These are phyloP conservation scores for Amanita brunnescens DNA, from an alignment of 768 basidiomycete genomes.

Conservation along the genomic window DNA sequence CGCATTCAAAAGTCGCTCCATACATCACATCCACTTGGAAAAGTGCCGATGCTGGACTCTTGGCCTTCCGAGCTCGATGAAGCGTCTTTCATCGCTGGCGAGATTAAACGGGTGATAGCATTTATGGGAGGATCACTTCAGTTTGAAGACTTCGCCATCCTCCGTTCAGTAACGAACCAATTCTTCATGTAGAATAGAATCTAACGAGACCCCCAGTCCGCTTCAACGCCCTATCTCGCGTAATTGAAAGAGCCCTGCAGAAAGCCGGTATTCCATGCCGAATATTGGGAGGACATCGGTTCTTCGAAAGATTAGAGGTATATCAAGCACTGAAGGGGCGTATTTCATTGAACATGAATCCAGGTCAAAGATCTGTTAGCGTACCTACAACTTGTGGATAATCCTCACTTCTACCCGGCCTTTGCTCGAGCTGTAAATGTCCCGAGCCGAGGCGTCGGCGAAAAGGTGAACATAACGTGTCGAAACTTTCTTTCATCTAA, in stretches of 20 bases:
- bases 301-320: slow-evolving; percentile 80
- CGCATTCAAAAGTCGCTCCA: slow-evolving; percentile 69
- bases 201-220: slow-evolving; percentile 43
- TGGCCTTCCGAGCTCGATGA: slow-evolving; percentile 54
- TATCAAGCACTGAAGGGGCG: slow-evolving; percentile 7
- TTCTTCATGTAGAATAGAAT: neutral
- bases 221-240: slow-evolving; percentile 71
- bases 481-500: neutral
- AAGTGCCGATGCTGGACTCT: slow-evolving; percentile 45
- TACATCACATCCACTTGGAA: slow-evolving; percentile 58
- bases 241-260: slow-evolving; percentile 68
- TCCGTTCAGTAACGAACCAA: slow-evolving; percentile 40
- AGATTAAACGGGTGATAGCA: slow-evolving; percentile 73
- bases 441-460: slow-evolving; percentile 66
- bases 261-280: slow-evolving; percentile 70
- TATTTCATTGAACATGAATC: neutral
- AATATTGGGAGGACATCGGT: slow-evolving; percentile 74
- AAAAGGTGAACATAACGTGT: slow-evolving; percentile 43
- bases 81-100: slow-evolving; percentile 60
- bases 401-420: slow-evolving; percentile 56
- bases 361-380: slow-evolving; percentile 77
- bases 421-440: slow-evolving; percentile 66
- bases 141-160: slow-evolving; percentile 76
- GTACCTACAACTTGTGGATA: slow-evolving; percentile 78
- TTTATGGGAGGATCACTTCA: slow-evolving; percentile 60